Conservation (phyloP, 225 moss, liverwort and hornwort genomes). For the Marchantia polymorpha region DNA sequence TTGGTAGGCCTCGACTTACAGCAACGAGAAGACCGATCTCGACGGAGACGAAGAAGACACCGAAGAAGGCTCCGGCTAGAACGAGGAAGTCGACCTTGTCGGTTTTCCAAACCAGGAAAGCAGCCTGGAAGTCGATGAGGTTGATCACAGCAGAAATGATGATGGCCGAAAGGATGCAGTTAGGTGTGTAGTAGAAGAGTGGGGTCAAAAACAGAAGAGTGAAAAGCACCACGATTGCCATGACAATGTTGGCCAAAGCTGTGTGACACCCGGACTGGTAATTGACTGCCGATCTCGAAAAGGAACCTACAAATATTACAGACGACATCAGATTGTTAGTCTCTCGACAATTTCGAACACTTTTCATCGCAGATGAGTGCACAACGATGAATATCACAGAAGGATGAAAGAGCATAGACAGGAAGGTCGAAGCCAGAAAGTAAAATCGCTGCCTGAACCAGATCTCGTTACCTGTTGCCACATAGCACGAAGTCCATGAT, state of each 20-base stretch:
- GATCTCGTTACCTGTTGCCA: conserved; percentile 56
- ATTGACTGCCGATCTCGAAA: conserved; percentile 91
- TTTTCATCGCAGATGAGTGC: neutral
- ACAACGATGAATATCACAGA: neutral
- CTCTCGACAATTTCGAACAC: no score
- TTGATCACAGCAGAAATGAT: conserved; percentile 63
- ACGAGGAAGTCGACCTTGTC: conserved; percentile 89
- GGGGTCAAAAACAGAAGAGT: conserved; percentile 57
- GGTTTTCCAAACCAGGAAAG: conserved; percentile 74
- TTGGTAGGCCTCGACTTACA: conserved; percentile 31
- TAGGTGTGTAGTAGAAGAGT: conserved; percentile 79
- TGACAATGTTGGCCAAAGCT: conserved; percentile 62
- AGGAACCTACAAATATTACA: conserved; percentile 54
- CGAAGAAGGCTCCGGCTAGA: conserved; percentile 64
- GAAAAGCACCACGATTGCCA: conserved; percentile 65
- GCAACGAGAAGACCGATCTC: conserved; percentile 69
- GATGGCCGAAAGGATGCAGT: conserved; percentile 56
- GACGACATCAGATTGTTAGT: no score
- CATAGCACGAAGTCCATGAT: conserved; percentile 65
- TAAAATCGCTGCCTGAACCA: neutral
- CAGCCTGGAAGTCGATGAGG: conserved; percentile 59
- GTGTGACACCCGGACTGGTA: conserved; percentile 63
- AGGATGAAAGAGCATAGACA: neutral
- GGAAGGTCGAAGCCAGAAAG: neutral
- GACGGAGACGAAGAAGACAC: conserved; percentile 65